These are phyloP conservation scores for Nemania serpens DNA, from an alignment of 2,329 filamentous ascomycete species.

Conservation along the genomic window DNA sequence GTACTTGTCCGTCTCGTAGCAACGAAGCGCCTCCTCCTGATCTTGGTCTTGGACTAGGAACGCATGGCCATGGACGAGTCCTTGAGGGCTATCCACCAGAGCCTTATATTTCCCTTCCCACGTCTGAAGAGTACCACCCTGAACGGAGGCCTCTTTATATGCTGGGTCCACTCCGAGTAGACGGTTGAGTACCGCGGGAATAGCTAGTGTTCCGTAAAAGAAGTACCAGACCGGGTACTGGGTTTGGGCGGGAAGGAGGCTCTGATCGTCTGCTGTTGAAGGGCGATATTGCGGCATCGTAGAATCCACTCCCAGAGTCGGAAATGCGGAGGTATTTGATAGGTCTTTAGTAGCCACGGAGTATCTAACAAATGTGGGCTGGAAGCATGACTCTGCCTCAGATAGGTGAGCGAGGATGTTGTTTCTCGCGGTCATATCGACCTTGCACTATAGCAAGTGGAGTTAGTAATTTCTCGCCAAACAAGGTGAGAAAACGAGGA, in stretches of 20 bases:
- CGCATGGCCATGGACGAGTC: constrained; percentile 1
- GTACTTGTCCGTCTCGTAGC: constrained; percentile 18
- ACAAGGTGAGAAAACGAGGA: neutral
- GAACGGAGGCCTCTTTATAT: constrained; percentile 10
- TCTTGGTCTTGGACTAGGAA: constrained; percentile 9
- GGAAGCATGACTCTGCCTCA: neutral
- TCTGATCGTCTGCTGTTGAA: neutral
- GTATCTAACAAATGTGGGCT: constrained; percentile 14
- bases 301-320: constrained; percentile 17
- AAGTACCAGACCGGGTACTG: constrained; percentile 47
- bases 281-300: constrained; percentile 19
- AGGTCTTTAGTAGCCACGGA: constrained; percentile 17
- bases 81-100: neutral
- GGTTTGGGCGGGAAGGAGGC: constrained; percentile 11
- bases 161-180: constrained; percentile 33
- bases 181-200: constrained; percentile 38
- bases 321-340: constrained; percentile 11
- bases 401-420: constrained; percentile 9
- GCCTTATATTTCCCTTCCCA: constrained; percentile 23
- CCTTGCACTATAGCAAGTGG: neutral
- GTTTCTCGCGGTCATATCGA: constrained; percentile 3
- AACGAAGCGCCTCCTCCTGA: constrained; percentile 15
- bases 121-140: constrained; percentile 5
- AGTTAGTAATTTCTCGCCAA: neutral
- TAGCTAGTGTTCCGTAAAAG: constrained; percentile 48